A percentile compares a stretch with the other conserved stretches of the same genome.
Evolutionary conservation across 148 eudicot genomes (phyloP).

Genomic region (Nyssa sinensis): DNA sequence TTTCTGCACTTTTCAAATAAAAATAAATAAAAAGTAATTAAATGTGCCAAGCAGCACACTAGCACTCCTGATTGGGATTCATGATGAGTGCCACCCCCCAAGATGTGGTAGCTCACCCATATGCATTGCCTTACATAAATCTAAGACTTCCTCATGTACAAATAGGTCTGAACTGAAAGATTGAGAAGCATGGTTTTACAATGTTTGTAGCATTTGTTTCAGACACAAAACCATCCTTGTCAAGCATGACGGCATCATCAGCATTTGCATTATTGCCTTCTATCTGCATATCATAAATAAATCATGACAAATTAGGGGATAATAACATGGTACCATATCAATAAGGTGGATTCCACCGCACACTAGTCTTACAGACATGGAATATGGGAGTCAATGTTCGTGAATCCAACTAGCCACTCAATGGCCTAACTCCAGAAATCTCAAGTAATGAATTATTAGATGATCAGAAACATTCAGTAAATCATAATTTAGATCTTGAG

Average conservation of each 20-base stretch:
- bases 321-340: not conserved
- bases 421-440: not conserved
- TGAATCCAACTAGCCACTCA: not conserved
- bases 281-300: slow-evolving; percentile 51
- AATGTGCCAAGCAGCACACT: not conserved
- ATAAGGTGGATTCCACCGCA: not conserved
- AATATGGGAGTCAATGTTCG: not conserved
- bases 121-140: slow-evolving; percentile 1
- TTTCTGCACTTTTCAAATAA: not conserved
- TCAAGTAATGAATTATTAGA: not conserved
- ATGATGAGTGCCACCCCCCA: not conserved
- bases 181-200: slow-evolving; percentile 38
- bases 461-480: not conserved
- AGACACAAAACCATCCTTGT: slow-evolving; percentile 92
- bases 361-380: not conserved
- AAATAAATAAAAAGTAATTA: not conserved
- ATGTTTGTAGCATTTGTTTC: slow-evolving; percentile 99
- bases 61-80: not conserved
- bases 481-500: not conserved
- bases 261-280: slow-evolving; percentile 95
- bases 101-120: not conserved
- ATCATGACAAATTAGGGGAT: not conserved
- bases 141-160: not conserved
- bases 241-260: slow-evolving; percentile 98
- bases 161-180: not conserved